phyloP scores from a whole-genome alignment of 257 asterid genomes.

The Striga asiatica region DNA sequence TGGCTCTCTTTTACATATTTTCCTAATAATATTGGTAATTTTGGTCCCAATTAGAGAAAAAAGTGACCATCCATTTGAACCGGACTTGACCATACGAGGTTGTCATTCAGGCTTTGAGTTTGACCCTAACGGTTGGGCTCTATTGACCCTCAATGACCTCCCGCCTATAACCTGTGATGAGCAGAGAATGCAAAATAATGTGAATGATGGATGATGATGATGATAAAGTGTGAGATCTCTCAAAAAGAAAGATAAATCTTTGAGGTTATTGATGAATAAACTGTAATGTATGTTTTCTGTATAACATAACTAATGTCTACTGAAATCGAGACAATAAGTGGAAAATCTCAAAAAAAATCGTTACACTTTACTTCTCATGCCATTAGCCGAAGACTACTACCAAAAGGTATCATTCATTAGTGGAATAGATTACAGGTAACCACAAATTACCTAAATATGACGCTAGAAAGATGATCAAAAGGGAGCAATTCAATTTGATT shows the following conservation, averaged over 20 bases:
- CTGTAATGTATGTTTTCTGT: neutral
- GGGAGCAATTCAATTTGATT: neutral
- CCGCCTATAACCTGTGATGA: constrained; percentile 59
- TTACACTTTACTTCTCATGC: too few relatives aligned
- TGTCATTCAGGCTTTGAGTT: constrained; percentile 64
- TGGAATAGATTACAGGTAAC: too few relatives aligned
- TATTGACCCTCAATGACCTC: constrained; percentile 63
- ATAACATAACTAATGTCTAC: too few relatives aligned
- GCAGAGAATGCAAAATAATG: neutral
- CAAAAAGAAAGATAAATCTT: too few relatives aligned
- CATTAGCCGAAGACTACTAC: neutral
- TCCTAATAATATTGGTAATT: neutral
- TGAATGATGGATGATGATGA: neutral
- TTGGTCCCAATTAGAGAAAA: neutral
- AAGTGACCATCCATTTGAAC: neutral
- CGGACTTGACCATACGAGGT: constrained; percentile 40
- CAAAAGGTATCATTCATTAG: too few relatives aligned
- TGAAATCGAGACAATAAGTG: neutral
- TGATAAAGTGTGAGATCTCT: neutral
- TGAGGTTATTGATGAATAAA: too few relatives aligned
- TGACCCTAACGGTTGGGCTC: constrained; percentile 74
- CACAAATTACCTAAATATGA: too few relatives aligned
- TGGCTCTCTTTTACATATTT: neutral
- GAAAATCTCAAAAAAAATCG: neutral
- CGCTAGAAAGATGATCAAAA: neutral